Evolutionary conservation across 805 yeast genomes (phyloP), one percentile per base, ranked within the genome.

Genomic region (Cyberlindnera nakhonratchasimensis): DNA sequence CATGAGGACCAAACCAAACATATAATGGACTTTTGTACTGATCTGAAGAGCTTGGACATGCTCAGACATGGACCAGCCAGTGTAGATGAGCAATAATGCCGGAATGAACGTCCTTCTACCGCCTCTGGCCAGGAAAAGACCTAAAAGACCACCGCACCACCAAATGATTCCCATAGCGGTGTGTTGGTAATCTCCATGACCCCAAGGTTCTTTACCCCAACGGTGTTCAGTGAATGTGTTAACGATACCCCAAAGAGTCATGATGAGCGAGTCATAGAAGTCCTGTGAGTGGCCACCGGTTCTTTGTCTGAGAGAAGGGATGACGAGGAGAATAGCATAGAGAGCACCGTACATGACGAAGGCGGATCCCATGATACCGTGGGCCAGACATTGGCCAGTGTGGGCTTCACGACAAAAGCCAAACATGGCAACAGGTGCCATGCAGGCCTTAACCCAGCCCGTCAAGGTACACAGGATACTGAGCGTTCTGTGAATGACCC

Each of bases 221-320:
- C 97, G 69, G 63, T 91, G 98, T 64, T 91, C 98, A 2, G 98
- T 91, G 64, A 91, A 91, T 1, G 97, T 89, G 62, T 91, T 91
- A 45, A 91, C 83, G 25, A 89, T 79, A 6, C 98, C 98, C 96
- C 96, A 91, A 10, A 72, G 62, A 40, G 87, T 82, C 79, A 91
- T 88, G 29, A 88, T 74, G 31, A 74, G 51, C 29, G 90, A 81
- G 63, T 91, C 98, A 59, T 78, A 86, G 55, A 82, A 82, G 58
- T 91, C 98, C 59, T 88, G 97, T 19, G 90, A 77, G 48, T 71
- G 76, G 39, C 67, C 67, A 8, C 65, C 57, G n/a, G 61, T 51
- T 46, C 71, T 63, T 53, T 76, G 65, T 54, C 87, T 66, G 53
- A 89, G 60, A 90, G 93, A 80, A 4, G 93, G 91, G 4, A 87